Evolutionary conservation across 768 basidiomycete genomes (phyloP).

Genomic region (Filobasidium wieringae): DNA sequence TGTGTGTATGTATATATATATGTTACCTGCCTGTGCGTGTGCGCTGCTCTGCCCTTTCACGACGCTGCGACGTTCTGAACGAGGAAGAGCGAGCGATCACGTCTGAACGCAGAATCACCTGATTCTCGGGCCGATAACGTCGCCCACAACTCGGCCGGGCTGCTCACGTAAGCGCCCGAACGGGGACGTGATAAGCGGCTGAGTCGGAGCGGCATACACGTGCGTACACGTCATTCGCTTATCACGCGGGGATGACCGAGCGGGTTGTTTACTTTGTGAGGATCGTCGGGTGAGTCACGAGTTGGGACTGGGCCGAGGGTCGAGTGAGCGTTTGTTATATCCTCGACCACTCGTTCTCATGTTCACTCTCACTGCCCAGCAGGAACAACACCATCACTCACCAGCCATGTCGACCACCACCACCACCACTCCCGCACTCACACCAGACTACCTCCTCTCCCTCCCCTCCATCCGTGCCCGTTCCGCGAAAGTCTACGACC

Average conservation of each 20-base stretch:
- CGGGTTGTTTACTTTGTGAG: too few species aligned
- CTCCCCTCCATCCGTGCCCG: conserved; percentile 82
- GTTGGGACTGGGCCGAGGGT: too few species aligned
- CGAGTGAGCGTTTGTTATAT: too few species aligned
- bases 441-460: conserved; percentile 57
- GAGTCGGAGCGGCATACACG: background rate
- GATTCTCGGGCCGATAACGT: too few species aligned
- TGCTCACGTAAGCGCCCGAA: too few species aligned
- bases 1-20: background rate
- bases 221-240: background rate
- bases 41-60: background rate
- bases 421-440: background rate
- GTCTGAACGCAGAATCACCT: too few species aligned
- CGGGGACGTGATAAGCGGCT: background rate
- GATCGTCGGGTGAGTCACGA: too few species aligned
- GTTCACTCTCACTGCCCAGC: background rate
- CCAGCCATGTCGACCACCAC: background rate
- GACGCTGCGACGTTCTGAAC: background rate
- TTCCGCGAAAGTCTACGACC: conserved; percentile 62
- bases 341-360: background rate
- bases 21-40: background rate
- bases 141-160: too few species aligned
- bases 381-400: background rate
- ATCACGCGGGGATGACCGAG: background rate
- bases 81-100: too few species aligned